phyloP scores from a whole-genome alignment of 495 filamentous ascomycete species.

The Podospora australis region DNA sequence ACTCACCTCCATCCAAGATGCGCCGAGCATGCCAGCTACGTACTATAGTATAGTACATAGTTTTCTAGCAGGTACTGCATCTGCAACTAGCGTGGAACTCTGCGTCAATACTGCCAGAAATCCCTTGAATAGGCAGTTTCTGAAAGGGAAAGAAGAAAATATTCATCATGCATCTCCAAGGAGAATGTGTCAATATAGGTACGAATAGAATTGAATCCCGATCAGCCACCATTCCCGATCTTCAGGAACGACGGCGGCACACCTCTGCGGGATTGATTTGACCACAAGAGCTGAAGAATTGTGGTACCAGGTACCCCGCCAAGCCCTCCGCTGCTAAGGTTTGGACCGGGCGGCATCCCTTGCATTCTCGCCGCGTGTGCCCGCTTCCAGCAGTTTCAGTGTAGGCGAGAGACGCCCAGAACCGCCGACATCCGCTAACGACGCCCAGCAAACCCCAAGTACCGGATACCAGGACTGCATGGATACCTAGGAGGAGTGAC shows the following conservation, averaged over 20 bases:
- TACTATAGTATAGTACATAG: too few species aligned
- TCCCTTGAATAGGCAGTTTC: too few species aligned
- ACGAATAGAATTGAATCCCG: too few species aligned
- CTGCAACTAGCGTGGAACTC: too few species aligned
- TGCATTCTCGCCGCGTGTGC: neutral
- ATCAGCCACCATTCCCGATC: too few species aligned
- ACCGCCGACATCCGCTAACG: neutral
- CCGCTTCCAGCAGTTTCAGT: conserved; percentile 2
- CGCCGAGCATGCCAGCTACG: conserved; percentile 3
- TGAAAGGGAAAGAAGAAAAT: neutral
- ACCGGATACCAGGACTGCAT: conserved; percentile 3
- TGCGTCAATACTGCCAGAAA: too few species aligned
- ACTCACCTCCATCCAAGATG: neutral
- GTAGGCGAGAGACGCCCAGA: neutral
- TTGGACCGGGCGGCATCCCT: neutral
- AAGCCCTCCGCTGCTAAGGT: neutral
- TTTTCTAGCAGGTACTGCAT: too few species aligned
- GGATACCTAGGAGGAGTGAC: neutral
- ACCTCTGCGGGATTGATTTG: neutral
- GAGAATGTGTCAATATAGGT: neutral
- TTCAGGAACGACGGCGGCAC: neutral
- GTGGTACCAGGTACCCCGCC: neutral
- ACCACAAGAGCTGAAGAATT: neutral
- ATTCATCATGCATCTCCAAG: too few species aligned
- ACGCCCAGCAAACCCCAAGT: neutral